Evolutionary conservation across 1,284 basidiomycete genomes (phyloP), one percentile per base, ranked within the genome.

Genomic region (Pseudozyma hubeiensis): DNA sequence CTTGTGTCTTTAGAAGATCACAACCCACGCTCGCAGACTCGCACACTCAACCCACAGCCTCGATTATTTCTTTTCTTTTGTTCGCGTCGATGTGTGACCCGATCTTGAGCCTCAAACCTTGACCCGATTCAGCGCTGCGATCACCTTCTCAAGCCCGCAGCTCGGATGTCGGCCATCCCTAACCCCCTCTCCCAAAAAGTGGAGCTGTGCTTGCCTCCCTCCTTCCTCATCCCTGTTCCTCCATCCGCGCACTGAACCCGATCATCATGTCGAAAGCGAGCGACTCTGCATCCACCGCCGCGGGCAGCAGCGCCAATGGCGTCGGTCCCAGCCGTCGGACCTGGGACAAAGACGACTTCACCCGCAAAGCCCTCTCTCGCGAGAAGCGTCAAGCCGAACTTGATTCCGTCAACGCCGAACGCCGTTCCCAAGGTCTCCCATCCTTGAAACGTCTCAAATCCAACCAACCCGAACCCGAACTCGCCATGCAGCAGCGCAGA

Each of bases 321-420:
- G 81, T 81, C 4, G 81, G 80, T 1, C 77, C 81, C 14, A 64
- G 59, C n/a, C 70, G 81, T 31, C 60, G 81, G 1, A 75, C 74
- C 4, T 83, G 81, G 81, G 81, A 83, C 66, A 64, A 70, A 33
- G 76, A 76, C 16, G 78, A 79, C 39, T 81, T 77, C 43, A 49
- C 72, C 5, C 53, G 65, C 51, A 79, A 72, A 47, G 81, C 79
- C n/a, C 56, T 75, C 31, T 78, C 74, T 16, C 59, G 79, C 9
- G 80, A 83, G 51, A 68, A 76, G n/a, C 71, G 78, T 40, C 69
- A 76, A 29, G 64, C 66, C 11, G 80, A 83, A 58, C 67, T 72
- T 24, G 77, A 76, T 35, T 39, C 64, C 4, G 64, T 81, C 70
- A 79, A 79, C 43, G 73, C 78, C 31, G 64, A 79, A 55, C 73